These are phyloP conservation scores for Urostyla sp. DNA, from an alignment of 73 alveolate species.

Conservation along the genomic window DNA sequence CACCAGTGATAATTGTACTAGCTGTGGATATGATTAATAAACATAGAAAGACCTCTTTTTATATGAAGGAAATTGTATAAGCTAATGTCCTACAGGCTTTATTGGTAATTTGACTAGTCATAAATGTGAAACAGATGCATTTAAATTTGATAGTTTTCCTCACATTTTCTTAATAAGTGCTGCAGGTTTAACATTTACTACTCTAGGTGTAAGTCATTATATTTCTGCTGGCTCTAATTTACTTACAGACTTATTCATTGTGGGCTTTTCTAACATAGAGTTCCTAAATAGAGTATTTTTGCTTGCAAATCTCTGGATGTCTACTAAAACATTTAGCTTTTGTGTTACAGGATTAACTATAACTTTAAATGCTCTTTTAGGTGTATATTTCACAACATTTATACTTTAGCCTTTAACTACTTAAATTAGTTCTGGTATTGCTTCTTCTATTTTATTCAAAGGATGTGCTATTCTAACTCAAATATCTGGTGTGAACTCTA, in stretches of 20 bases:
- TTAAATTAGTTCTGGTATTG: conserved; percentile 1
- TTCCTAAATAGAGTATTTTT: conserved; percentile 27
- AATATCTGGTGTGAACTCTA: conserved; percentile 13
- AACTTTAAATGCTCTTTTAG: conserved; percentile 4
- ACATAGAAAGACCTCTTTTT: conserved; percentile 6
- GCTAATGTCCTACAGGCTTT: conserved; percentile 13
- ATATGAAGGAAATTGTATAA: neutral
- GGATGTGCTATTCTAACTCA: neutral
- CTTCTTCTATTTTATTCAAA: conserved; percentile 11
- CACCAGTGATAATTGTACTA: neutral
- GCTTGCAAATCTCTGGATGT: conserved; percentile 15
- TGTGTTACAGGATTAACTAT: conserved; percentile 25
- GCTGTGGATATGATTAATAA: conserved; percentile 4
- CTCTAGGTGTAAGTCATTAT: conserved; percentile 10
- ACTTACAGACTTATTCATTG: neutral
- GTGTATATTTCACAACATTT: conserved; percentile 10
- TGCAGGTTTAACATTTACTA: neutral
- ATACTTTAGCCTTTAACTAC: conserved; percentile 8
- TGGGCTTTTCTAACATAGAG: neutral
- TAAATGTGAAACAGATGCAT: conserved; percentile 15
- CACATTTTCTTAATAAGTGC: conserved; percentile 2
- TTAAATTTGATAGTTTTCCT: neutral
- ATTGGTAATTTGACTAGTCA: conserved; percentile 2
- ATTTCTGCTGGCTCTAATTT: neutral
- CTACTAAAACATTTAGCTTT: conserved; percentile 43